These are phyloP conservation scores for Ceratobasidium sp. DNA, from an alignment of 1,284 basidiomycete species.

Conservation along the genomic window DNA sequence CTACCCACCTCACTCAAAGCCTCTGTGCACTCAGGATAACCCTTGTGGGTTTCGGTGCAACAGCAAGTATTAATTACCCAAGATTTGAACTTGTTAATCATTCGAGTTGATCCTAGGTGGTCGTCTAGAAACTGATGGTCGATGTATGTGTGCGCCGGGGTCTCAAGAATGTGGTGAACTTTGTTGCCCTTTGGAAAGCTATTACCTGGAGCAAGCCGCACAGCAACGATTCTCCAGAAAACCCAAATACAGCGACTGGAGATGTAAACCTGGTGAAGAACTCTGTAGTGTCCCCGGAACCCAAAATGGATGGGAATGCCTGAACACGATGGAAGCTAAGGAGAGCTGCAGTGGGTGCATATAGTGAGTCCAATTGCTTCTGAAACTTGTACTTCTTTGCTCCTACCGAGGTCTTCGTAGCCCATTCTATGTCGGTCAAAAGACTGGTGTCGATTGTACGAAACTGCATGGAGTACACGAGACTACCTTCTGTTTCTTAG, in stretches of 20 bases:
- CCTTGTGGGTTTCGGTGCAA: constrained; percentile 7
- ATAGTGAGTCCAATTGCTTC: constrained; percentile 8
- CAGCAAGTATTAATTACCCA: neutral
- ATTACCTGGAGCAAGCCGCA: neutral
- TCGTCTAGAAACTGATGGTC: neutral
- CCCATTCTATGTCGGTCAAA: neutral
- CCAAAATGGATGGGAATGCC: constrained; percentile 25
- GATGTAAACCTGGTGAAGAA: neutral
- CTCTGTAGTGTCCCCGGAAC: constrained; percentile 18
- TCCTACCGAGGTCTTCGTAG: neutral
- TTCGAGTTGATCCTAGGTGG: neutral
- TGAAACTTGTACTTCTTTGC: neutral
- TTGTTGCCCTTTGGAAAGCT: neutral
- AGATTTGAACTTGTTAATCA: neutral
- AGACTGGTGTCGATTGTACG: constrained; percentile 14
- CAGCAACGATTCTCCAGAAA: neutral
- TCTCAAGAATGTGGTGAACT: neutral
- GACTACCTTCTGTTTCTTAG: neutral
- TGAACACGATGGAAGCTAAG: neutral
- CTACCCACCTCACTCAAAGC: neutral
- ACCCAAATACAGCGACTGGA: neutral
- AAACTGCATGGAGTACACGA: neutral
- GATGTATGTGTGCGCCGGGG: neutral
- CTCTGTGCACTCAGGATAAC: neutral
- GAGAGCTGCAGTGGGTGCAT: constrained; percentile 35